phyloP scores from a whole-genome alignment of 139 green algal species.

The Volvox reticuliferus region DNA sequence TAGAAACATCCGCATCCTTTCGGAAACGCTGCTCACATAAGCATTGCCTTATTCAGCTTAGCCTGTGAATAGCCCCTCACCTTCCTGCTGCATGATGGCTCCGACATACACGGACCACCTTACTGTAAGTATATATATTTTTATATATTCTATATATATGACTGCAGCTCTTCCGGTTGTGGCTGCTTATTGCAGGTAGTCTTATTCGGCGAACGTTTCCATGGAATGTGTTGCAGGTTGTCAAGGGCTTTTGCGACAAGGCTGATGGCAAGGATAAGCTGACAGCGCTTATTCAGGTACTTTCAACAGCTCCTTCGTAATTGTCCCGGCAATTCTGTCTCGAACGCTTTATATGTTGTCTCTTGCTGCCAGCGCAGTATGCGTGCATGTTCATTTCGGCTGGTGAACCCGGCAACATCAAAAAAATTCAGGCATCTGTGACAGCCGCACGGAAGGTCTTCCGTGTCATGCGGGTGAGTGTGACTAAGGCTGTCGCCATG shows the following conservation, averaged over 20 bases:
- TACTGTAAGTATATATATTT: slow-evolving; percentile 31
- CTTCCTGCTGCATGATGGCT: not conserved
- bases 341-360: not conserved
- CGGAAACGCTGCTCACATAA: no score
- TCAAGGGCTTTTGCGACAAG: slow-evolving; percentile 90
- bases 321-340: not conserved
- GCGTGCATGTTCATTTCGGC: slow-evolving; percentile 90
- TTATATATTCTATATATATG: not conserved
- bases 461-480: slow-evolving; percentile 79
- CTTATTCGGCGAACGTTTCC: not conserved
- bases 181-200: not conserved
- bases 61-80: no score
- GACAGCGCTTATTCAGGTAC: slow-evolving; percentile 88
- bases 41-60: no score
- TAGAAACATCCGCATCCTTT: no score
- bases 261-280: slow-evolving; percentile 96
- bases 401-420: slow-evolving; percentile 86
- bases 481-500: not conserved
- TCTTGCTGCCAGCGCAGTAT: slow-evolving; percentile 75
- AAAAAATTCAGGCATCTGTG: slow-evolving; percentile 91
- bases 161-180: not conserved
- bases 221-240: slow-evolving; percentile 62
- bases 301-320: not conserved
- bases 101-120: slow-evolving; percentile 30
- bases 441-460: slow-evolving; percentile 93